phyloP scores from a whole-genome alignment of 495 filamentous ascomycete genomes.

The Xylaria castorea region DNA sequence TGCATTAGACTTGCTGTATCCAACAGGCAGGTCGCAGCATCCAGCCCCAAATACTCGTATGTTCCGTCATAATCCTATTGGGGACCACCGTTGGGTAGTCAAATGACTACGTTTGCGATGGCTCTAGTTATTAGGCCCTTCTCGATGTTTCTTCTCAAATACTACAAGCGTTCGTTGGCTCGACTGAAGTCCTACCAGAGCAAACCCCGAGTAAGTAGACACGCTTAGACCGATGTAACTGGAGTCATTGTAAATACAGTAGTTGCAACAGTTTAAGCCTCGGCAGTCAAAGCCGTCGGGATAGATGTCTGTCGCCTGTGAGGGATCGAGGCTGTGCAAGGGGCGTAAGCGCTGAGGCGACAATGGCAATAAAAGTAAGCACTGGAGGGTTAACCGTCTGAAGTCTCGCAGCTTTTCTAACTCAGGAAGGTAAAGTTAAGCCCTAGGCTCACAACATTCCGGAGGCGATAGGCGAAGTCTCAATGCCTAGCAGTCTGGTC shows the following conservation, averaged over 20 bases:
- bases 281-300: constrained; percentile 19
- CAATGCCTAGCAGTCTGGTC: constrained; percentile 17
- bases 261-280: not conserved
- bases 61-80: not conserved
- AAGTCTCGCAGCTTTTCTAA: constrained; percentile 18
- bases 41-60: constrained; percentile 18
- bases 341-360: constrained; percentile 22
- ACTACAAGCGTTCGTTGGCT: constrained; percentile 4
- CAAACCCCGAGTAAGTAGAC: constrained; percentile 1
- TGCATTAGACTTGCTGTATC: constrained; percentile 19
- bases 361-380: constrained; percentile 11
- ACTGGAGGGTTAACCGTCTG: constrained; percentile 4
- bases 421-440: constrained; percentile 23
- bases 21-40: constrained; percentile 11
- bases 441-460: constrained; percentile 11
- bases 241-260: not conserved
- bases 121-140: not conserved
- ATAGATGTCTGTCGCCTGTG: not conserved
- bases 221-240: not conserved
- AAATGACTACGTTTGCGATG: constrained; percentile 7
- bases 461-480: constrained; percentile 9
- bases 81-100: not conserved
- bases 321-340: constrained; percentile 15
- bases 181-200: not conserved
- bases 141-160: constrained; percentile 4